Percentiles rank a stretch among this genome's conserved stretches.
Conservation (phyloP, 257 asterid genomes). For the Nicotiana attenuata region DNA sequence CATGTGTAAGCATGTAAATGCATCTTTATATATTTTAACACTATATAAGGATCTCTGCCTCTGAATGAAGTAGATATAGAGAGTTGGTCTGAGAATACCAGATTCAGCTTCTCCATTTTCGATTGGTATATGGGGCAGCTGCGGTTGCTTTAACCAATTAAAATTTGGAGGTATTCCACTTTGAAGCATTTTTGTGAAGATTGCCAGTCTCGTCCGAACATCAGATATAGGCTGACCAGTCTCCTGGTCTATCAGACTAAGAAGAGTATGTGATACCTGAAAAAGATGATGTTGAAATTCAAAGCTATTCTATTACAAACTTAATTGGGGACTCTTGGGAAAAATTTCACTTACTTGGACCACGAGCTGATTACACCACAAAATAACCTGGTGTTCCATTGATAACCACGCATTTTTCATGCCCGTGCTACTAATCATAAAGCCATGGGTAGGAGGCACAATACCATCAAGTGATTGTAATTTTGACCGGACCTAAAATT, state of each 20-base stretch:
- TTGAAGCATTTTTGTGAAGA: conserved; percentile 80
- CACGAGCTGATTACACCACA: conserved; percentile 82
- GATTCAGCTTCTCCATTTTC: conserved; percentile 34
- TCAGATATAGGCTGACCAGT: conserved; percentile 68
- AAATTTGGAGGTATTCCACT: conserved; percentile 78
- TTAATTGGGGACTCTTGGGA: conserved; percentile 11
- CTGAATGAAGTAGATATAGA: background rate
- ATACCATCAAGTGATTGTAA: conserved; percentile 87
- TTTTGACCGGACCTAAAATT: conserved; percentile 75
- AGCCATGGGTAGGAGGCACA: conserved; percentile 92
- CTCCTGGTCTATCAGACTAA: conserved; percentile 68
- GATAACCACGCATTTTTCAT: conserved; percentile 94
- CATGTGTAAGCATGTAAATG: background rate
- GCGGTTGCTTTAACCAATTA: conserved; percentile 43
- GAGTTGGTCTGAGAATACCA: conserved; percentile 42
- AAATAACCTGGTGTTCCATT: conserved; percentile 98
- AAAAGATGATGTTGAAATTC: conserved; percentile 29
- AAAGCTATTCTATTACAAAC: conserved; percentile 10
- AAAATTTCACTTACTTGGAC: conserved; percentile 62
- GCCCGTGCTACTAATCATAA: conserved; percentile 78
- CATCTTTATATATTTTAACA: conserved; percentile 3
- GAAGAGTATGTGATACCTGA: conserved; percentile 97
- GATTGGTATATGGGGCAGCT: conserved; percentile 30
- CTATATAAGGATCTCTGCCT: conserved; percentile 1
- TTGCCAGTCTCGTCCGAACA: conserved; percentile 60